phyloP scores from a whole-genome alignment of 495 filamentous ascomycete species.

The Sordaria brevicollis region DNA sequence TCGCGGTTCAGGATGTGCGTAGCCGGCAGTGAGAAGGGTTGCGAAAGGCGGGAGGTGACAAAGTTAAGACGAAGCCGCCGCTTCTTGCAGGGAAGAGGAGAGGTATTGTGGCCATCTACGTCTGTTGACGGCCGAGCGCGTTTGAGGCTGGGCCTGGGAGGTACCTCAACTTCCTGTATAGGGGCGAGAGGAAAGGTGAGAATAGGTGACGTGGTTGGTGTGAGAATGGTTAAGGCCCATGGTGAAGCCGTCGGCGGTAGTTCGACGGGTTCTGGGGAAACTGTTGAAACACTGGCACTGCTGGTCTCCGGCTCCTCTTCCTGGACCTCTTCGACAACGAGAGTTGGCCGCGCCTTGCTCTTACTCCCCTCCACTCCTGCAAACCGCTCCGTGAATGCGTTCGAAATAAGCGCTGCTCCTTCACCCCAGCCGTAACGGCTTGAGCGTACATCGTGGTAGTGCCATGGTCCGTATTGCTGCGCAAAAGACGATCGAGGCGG shows the following conservation, averaged over 20 bases:
- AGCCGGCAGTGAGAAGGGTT: conserved; percentile 56
- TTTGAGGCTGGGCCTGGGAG: conserved; percentile 31
- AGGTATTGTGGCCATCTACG: conserved; percentile 49
- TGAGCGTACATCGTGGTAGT: conserved; percentile 7
- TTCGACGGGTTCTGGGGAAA: background rate
- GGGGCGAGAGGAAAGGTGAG: conserved; percentile 9
- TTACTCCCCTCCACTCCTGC: background rate
- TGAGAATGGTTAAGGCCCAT: background rate
- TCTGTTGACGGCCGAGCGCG: conserved; percentile 48
- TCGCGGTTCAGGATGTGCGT: conserved; percentile 57
- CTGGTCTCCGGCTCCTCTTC: background rate
- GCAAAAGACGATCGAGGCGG: background rate
- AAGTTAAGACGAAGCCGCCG: conserved; percentile 51
- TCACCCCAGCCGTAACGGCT: background rate
- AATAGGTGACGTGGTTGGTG: background rate
- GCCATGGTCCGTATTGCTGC: conserved; percentile 21
- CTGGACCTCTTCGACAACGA: background rate
- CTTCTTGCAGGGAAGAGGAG: conserved; percentile 48
- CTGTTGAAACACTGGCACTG: background rate
- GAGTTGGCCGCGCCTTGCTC: background rate
- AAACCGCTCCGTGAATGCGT: background rate
- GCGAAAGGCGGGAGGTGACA: conserved; percentile 58
- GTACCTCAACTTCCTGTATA: background rate
- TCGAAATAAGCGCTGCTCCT: background rate
- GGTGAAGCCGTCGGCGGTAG: background rate